Conservation (phyloP, 208 protist species). For the Leishmania mexicana region DNA sequence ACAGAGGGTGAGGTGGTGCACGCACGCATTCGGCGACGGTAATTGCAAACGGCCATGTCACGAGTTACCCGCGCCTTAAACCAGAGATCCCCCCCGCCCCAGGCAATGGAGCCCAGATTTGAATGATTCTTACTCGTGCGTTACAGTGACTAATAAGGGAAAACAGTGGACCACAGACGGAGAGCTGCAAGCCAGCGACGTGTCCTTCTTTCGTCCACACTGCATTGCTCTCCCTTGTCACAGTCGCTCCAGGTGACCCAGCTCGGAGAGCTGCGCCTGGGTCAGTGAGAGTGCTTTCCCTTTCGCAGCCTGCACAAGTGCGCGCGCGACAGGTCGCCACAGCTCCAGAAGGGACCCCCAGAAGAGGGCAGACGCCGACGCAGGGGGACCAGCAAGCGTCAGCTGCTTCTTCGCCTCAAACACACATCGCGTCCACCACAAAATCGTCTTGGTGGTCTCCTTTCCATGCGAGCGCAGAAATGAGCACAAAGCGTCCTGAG, state of each 20-base stretch:
- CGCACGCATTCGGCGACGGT: background rate
- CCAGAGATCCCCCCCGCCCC: background rate
- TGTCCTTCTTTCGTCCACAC: background rate
- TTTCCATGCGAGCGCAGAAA: constrained; percentile 16
- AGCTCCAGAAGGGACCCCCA: constrained; percentile 22
- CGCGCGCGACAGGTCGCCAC: constrained; percentile 19
- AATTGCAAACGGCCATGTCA: background rate
- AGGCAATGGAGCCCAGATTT: background rate
- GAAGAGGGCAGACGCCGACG: background rate
- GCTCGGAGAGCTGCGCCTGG: background rate
- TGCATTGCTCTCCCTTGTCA: background rate
- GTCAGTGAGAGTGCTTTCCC: constrained; percentile 11
- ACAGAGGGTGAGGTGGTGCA: background rate
- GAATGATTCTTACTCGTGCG: background rate
- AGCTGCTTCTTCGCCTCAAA: background rate
- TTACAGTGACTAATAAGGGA: background rate
- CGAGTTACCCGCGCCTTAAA: background rate
- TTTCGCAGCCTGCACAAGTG: constrained; percentile 13
- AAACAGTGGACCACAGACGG: background rate
- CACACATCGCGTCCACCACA: constrained; percentile 22
- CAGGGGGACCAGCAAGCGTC: background rate
- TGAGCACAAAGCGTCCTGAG: constrained; percentile 3
- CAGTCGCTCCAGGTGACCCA: constrained; percentile 7
- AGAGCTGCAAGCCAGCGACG: background rate
- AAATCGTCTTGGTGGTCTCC: constrained; percentile 18